phyloP scores from a whole-genome alignment of 208 protist species.

The Trypanosoma rangeli region DNA sequence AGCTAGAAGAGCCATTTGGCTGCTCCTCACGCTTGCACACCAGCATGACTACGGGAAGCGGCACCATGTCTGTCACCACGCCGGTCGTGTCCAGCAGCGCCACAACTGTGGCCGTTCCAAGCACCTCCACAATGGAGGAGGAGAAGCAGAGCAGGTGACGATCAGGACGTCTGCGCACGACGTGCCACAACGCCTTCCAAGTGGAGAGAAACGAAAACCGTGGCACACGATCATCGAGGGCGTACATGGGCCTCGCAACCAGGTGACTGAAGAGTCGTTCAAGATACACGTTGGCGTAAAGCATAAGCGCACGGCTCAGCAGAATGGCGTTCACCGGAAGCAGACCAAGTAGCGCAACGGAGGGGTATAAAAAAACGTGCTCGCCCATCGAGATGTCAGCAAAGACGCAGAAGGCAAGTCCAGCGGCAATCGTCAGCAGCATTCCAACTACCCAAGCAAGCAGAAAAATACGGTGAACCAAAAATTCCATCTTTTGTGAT shows the following conservation, averaged over 20 bases:
- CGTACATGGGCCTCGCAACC: slow-evolving; percentile 57
- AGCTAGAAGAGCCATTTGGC: slow-evolving; percentile 47
- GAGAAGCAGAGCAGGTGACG: slow-evolving; percentile 71
- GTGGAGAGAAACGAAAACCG: slow-evolving; percentile 71
- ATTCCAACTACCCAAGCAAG: slow-evolving; percentile 69
- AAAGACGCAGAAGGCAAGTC: slow-evolving; percentile 44
- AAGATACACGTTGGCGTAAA: slow-evolving; percentile 86
- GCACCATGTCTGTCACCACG: slow-evolving; percentile 91
- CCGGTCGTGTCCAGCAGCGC: slow-evolving; percentile 81
- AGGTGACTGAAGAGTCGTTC: slow-evolving; percentile 83
- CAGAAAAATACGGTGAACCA: slow-evolving; percentile 75
- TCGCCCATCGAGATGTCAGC: slow-evolving; percentile 48
- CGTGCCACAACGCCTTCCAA: slow-evolving; percentile 49
- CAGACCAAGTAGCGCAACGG: slow-evolving; percentile 77
- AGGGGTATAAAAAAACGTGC: slow-evolving; percentile 61
- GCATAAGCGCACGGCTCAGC: slow-evolving; percentile 68
- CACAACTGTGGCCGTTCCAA: slow-evolving; percentile 84
- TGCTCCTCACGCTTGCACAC: slow-evolving; percentile 42
- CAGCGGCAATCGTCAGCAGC: slow-evolving; percentile 41
- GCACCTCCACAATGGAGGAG: slow-evolving; percentile 76
- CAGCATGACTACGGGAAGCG: slow-evolving; percentile 69
- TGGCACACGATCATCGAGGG: slow-evolving; percentile 75
- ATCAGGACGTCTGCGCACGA: slow-evolving; percentile 46
- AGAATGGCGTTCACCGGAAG: slow-evolving; percentile 86
- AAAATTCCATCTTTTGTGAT: slow-evolving; percentile 84